Evolutionary conservation across 768 basidiomycete species (phyloP), one percentile per base, ranked within the genome.

Genomic region (Phylloporus arenicola): DNA sequence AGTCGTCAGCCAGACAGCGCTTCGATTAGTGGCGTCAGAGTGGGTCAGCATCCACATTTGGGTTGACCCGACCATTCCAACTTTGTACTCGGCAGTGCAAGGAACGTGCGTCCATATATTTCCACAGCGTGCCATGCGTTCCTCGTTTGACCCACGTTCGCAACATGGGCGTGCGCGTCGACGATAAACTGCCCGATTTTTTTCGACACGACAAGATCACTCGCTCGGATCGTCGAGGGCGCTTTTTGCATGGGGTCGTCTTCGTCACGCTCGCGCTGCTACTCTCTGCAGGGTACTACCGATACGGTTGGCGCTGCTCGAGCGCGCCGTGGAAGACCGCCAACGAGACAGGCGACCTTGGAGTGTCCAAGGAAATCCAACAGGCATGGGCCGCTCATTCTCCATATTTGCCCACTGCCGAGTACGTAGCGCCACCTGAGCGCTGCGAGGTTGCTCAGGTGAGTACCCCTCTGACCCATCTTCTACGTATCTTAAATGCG

Each of bases 301-400:
- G 38, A 12, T 49, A 49, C 45, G 48, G 44, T 20, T 54, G 57
- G 57, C 19, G 34, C 6, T 29, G 40, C 41, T 42, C 27, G 33
- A 11, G 39, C 20, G n/a, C 54, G 3, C 20, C 46, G 4, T 41
- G 37, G 13, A 33, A 42, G 27, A 16, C 33, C n/a, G n/a, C n/a
- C 30, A n/a, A 43, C n/a, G 37, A 38, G 4, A 27, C 39, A 3
- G n/a, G 24, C 7, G 41, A 39, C 4, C 1, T 52, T 19, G 50
- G 45, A 13, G 25, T 66, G 17, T 56, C 62, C 29, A 53, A 59
- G 54, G 52, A 56, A 12, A 46, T 70, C 11, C 55, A 65, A 10
- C 66, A 60, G 25, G 64, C 72, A 1, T 86, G 83, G 84, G 81
- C 74, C 11, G 72, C 78, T 34, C 84, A 84, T 56, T 75, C 83